phyloP scores from a whole-genome alignment of 495 filamentous ascomycete genomes.

The Lepraria neglecta region DNA sequence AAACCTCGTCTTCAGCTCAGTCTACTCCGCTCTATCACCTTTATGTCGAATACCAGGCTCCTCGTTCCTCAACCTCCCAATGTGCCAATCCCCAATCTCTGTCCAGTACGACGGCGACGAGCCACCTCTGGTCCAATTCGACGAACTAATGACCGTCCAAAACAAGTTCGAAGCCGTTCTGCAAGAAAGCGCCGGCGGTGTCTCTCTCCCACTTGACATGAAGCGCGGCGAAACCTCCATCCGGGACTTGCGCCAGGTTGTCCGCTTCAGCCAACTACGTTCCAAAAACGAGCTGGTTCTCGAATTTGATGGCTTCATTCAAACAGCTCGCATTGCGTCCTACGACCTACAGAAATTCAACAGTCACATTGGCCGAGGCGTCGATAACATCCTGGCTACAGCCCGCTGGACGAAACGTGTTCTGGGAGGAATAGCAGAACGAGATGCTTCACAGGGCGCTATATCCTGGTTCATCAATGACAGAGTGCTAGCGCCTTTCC shows the following conservation, averaged over 20 bases:
- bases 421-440: conserved; percentile 38
- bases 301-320: conserved; percentile 62
- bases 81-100: conserved; percentile 44
- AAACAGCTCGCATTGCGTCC: conserved; percentile 48
- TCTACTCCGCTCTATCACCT: conserved; percentile 50
- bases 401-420: conserved; percentile 59
- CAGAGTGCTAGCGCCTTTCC: conserved; percentile 52
- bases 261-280: conserved; percentile 46
- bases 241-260: conserved; percentile 59
- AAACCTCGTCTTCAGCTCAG: conserved; percentile 45
- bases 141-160: conserved; percentile 60
- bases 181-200: conserved; percentile 51
- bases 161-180: conserved; percentile 59
- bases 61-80: conserved; percentile 51
- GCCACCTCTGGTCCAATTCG: conserved; percentile 50
- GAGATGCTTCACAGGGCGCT: conserved; percentile 34
- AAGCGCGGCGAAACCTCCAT: conserved; percentile 60
- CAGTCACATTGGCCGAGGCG: conserved; percentile 57
- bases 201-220: conserved; percentile 59
- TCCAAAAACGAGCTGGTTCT: conserved; percentile 54
- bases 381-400: conserved; percentile 63
- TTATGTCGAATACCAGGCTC: conserved; percentile 59
- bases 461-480: conserved; percentile 38
- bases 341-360: conserved; percentile 61
- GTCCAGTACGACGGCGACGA: conserved; percentile 23